These are phyloP conservation scores for Macroventuria anomochaeta DNA, from an alignment of 2,329 filamentous ascomycete species.

Conservation along the genomic window DNA sequence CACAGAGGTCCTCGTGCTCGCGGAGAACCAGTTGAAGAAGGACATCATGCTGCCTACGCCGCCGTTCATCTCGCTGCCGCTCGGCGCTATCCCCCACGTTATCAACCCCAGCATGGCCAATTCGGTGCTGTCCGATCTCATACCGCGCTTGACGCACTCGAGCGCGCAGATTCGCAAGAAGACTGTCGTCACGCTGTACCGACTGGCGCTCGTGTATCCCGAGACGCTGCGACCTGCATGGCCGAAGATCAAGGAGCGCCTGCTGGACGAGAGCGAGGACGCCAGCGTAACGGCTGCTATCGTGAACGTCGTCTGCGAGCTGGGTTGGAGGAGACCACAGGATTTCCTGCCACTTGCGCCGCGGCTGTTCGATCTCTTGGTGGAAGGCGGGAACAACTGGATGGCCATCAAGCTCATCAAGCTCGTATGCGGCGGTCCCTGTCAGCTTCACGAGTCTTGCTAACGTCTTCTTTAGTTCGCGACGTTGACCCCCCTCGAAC, in stretches of 20 bases:
- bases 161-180: constrained; percentile 90
- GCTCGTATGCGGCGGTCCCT: constrained; percentile 64
- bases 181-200: constrained; percentile 91
- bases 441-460: background rate
- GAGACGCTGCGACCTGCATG: constrained; percentile 91
- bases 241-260: constrained; percentile 94
- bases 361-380: constrained; percentile 87
- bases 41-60: constrained; percentile 76
- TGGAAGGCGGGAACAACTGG: constrained; percentile 96
- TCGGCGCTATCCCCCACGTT: constrained; percentile 90
- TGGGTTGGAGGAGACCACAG: constrained; percentile 90
- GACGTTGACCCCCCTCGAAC: constrained; percentile 89
- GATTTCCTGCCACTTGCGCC: constrained; percentile 94
- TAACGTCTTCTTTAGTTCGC: constrained; percentile 72
- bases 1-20: constrained; percentile 96
- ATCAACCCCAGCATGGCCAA: constrained; percentile 92
- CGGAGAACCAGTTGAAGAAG: constrained; percentile 96
- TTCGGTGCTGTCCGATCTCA: constrained; percentile 82
- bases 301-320: constrained; percentile 94
- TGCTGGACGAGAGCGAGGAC: constrained; percentile 90
- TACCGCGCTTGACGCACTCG: constrained; percentile 86
- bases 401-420: constrained; percentile 99
- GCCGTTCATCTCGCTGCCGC: constrained; percentile 82
- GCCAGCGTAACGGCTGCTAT: constrained; percentile 93
- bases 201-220: constrained; percentile 93